A percentile compares a stretch with the other conserved stretches of the same genome.
These are phyloP conservation scores for Phytopythium litorale DNA, from an alignment of 352 stramenopile genomes.

Conservation along the genomic window DNA sequence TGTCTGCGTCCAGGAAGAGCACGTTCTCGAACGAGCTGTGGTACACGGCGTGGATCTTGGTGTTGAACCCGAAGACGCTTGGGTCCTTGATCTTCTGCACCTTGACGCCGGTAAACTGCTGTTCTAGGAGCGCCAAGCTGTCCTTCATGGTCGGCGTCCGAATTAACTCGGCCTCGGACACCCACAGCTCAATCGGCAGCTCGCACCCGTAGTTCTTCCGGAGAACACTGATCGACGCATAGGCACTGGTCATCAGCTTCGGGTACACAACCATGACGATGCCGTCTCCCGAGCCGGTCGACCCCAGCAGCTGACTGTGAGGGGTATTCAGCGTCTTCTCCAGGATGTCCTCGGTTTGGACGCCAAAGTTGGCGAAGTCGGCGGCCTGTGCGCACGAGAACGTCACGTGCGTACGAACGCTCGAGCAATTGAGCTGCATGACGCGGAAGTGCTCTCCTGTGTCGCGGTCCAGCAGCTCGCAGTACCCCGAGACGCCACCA, in stretches of 20 bases:
- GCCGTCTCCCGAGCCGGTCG: constrained; percentile 32
- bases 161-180: constrained; percentile 38
- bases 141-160: constrained; percentile 28
- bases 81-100: constrained; percentile 50
- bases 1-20: constrained; percentile 74
- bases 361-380: constrained; percentile 63
- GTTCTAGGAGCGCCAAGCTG: constrained; percentile 22
- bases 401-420: constrained; percentile 38
- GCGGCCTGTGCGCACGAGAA: constrained; percentile 53
- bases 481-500: constrained; percentile 52
- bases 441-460: constrained; percentile 63
- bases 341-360: constrained; percentile 29
- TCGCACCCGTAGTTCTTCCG: constrained; percentile 37
- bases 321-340: constrained; percentile 13
- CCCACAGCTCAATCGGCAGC: constrained; percentile 73
- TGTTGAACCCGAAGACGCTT: constrained; percentile 43
- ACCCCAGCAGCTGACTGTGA: constrained; percentile 17
- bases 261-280: constrained; percentile 74
- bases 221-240: constrained; percentile 51
- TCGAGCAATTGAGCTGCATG: constrained; percentile 67
- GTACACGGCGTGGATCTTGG: constrained; percentile 68
- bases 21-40: constrained; percentile 65
- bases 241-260: constrained; percentile 64
- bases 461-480: constrained; percentile 47
- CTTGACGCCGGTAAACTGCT: constrained; percentile 27